Percentiles rank a stretch among this genome's conserved stretches.
Conservation (phyloP, 2,329 filamentous ascomycete genomes). For the Pseudocercospora fuligena region DNA sequence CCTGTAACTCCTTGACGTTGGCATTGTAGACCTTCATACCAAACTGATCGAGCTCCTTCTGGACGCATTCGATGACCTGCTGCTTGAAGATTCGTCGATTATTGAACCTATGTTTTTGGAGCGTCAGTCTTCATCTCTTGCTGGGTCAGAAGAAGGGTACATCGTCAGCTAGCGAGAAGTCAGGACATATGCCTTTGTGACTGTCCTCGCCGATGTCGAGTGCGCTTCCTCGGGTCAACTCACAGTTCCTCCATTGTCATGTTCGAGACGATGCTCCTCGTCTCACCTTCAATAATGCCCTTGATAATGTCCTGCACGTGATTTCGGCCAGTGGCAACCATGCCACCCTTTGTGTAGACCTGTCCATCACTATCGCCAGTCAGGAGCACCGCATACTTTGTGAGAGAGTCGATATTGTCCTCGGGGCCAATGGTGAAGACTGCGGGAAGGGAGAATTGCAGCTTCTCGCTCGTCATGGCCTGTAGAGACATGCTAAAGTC, state of each 20-base stretch:
- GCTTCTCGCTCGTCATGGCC: constrained; percentile 88
- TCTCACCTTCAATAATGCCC: constrained; percentile 88
- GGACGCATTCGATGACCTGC: constrained; percentile 66
- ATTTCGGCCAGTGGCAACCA: constrained; percentile 54
- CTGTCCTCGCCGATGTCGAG: no score
- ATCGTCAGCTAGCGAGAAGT: no score
- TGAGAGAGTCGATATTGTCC: constrained; percentile 70
- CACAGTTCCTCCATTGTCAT: constrained; percentile 55
- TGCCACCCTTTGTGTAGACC: constrained; percentile 38
- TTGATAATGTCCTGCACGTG: constrained; percentile 86
- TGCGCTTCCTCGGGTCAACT: no score
- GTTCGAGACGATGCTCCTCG: constrained; percentile 77
- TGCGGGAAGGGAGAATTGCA: constrained; percentile 79
- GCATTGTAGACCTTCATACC: constrained; percentile 70
- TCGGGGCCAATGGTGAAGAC: constrained; percentile 87
- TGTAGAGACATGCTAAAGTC: constrained; percentile 83
- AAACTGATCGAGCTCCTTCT: constrained; percentile 79
- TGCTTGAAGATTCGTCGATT: constrained; percentile 52
- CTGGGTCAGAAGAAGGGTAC: no score
- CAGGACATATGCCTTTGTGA: no score
- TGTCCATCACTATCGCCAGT: constrained; percentile 64
- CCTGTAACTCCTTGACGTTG: constrained; percentile 86
- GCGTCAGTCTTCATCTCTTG: no score
- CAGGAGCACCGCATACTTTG: constrained; percentile 79
- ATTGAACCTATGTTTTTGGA: constrained; percentile 56